Evolutionary conservation across 495 filamentous ascomycete species (phyloP).

Genomic region (Penicillium atrosanguineum): DNA sequence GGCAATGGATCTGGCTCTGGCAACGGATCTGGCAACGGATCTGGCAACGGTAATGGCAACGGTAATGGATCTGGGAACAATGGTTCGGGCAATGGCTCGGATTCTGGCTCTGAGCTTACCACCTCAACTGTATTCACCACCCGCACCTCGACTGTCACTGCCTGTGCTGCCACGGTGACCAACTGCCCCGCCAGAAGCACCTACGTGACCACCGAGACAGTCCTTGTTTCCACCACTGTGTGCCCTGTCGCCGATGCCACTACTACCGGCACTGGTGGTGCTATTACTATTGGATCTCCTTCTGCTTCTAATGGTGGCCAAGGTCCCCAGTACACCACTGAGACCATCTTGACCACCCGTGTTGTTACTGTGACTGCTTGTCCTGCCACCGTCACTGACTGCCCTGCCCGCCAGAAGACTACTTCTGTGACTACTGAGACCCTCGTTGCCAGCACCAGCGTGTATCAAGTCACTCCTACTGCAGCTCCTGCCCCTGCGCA

Average conservation of each 20-base stretch:
- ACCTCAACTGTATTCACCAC: conserved; percentile 40
- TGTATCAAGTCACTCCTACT: background rate
- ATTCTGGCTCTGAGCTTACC: conserved; percentile 5
- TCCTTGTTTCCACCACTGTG: conserved; percentile 27
- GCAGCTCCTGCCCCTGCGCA: background rate
- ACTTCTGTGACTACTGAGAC: conserved; percentile 23
- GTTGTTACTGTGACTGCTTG: conserved; percentile 20
- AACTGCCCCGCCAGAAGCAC: conserved; percentile 24
- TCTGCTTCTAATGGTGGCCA: background rate
- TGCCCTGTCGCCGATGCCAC: conserved; percentile 22
- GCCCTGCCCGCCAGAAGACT: conserved; percentile 19
- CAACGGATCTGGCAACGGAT: too few species aligned
- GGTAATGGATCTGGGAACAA: too few species aligned
- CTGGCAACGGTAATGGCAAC: too few species aligned
- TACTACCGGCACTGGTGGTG: conserved; percentile 6
- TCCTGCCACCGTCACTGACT: conserved; percentile 20
- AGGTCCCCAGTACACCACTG: conserved; percentile 7
- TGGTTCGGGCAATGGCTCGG: too few species aligned
- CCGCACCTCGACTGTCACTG: conserved; percentile 31
- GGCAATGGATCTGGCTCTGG: too few species aligned
- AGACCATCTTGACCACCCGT: conserved; percentile 18
- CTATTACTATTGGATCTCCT: conserved; percentile 6
- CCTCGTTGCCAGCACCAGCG: conserved; percentile 11
- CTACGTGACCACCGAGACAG: conserved; percentile 22
- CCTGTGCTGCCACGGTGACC: conserved; percentile 26